Evolutionary conservation across 345 rosid species (phyloP).

Genomic region (Bruguiera gymnorhiza): DNA sequence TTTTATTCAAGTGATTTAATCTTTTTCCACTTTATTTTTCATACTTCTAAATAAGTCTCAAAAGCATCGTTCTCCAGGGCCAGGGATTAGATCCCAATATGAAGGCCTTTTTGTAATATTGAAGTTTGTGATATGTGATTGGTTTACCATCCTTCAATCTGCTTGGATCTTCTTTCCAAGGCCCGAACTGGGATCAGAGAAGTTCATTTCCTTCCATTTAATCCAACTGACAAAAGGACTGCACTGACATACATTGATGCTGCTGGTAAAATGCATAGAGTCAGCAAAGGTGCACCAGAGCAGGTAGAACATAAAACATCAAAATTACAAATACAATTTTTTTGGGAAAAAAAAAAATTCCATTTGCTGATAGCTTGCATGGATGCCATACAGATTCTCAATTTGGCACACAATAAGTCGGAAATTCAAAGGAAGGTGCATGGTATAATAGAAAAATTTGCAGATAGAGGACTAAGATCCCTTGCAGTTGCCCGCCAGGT

Average conservation of each 20-base stretch:
- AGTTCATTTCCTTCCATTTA: constrained; percentile 42
- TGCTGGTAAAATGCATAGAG: constrained; percentile 26
- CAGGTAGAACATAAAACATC: constrained; percentile 20
- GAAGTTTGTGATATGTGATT: neutral
- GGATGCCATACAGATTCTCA: constrained; percentile 37
- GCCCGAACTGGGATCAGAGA: constrained; percentile 36
- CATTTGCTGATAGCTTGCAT: neutral
- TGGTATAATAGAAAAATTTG: constrained; percentile 49
- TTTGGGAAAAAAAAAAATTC: neutral
- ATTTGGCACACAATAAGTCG: constrained; percentile 49
- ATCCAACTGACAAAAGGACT: constrained; percentile 42
- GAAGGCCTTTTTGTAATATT: neutral
- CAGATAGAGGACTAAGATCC: constrained; percentile 61
- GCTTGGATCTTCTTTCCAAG: constrained; percentile 12
- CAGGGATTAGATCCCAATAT: neutral
- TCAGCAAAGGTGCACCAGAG: constrained; percentile 35
- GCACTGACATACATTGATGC: constrained; percentile 36
- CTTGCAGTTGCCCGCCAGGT: constrained; percentile 61
- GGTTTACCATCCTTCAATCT: neutral
- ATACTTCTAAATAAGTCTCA: neutral
- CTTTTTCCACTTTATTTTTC: neutral
- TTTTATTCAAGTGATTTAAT: neutral
- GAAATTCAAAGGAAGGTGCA: constrained; percentile 46
- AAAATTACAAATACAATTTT: neutral
- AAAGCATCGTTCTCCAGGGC: neutral